phyloP scores from a whole-genome alignment of 2,329 filamentous ascomycete species.

The Fusarium mundagurra region DNA sequence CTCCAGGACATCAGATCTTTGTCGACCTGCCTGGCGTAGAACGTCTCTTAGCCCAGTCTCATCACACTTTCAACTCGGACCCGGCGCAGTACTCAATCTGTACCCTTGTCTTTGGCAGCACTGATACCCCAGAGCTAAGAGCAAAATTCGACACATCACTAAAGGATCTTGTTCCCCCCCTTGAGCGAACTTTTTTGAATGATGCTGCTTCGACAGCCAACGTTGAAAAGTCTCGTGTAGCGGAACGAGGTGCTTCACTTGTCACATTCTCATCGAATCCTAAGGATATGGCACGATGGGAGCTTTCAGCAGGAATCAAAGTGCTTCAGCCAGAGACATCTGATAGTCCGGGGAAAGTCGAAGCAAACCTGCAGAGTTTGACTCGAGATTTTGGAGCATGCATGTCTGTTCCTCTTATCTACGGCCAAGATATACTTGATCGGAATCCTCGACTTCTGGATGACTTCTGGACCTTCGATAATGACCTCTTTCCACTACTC shows the following conservation, averaged over 20 bases:
- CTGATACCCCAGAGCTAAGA: constrained; percentile 1
- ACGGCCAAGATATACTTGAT: constrained; percentile 35
- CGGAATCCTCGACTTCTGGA: constrained; percentile 17
- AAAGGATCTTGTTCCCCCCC: constrained; percentile 13
- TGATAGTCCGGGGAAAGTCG: background rate
- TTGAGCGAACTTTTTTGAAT: constrained; percentile 36
- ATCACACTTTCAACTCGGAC: constrained; percentile 13
- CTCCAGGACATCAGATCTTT: constrained; percentile 28
- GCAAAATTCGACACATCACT: constrained; percentile 6
- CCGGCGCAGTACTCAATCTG: constrained; percentile 26
- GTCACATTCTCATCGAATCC: constrained; percentile 21
- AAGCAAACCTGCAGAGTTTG: constrained; percentile 21
- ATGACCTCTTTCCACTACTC: constrained; percentile 31
- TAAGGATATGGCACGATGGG: constrained; percentile 28
- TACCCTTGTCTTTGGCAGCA: constrained; percentile 25
- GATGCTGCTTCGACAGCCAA: constrained; percentile 30
- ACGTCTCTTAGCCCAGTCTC: constrained; percentile 19
- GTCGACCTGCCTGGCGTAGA: constrained; percentile 28
- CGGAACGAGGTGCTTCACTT: constrained; percentile 16
- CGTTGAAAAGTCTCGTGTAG: constrained; percentile 25
- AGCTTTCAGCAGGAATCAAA: constrained; percentile 19
- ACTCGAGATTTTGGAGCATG: constrained; percentile 37
- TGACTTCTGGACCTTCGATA: constrained; percentile 40
- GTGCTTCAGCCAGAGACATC: background rate
- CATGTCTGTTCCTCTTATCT: constrained; percentile 35